These are phyloP conservation scores for Podosphaera fusca DNA, from an alignment of 2,329 filamentous ascomycete species.

Conservation along the genomic window DNA sequence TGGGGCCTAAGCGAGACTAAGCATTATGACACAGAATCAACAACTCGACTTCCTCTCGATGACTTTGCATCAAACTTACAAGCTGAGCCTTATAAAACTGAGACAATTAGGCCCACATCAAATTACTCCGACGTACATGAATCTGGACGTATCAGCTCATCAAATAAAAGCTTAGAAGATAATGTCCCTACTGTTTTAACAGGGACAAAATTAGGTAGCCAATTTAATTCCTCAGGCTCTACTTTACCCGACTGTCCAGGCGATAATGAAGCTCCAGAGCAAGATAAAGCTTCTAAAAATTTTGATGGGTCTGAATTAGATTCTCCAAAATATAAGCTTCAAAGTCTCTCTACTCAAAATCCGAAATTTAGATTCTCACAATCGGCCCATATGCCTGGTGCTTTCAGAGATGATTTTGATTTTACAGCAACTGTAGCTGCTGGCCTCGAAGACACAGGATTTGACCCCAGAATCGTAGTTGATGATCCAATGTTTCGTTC, in stretches of 20 bases:
- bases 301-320: too few species aligned
- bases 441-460: slow-evolving; percentile 43
- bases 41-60: slow-evolving; percentile 13
- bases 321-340: too few species aligned
- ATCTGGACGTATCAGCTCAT: slow-evolving; percentile 2
- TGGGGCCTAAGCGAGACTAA: slow-evolving; percentile 44
- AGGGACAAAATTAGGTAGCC: too few species aligned
- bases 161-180: slow-evolving; percentile 23
- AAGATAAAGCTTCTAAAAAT: too few species aligned
- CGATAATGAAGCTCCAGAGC: too few species aligned
- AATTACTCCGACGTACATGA: slow-evolving; percentile 15
- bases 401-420: slow-evolving; percentile 42
- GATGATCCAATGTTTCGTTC: slow-evolving; percentile 38
- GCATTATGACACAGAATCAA: slow-evolving; percentile 35
- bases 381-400: slow-evolving; percentile 33
- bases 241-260: too few species aligned
- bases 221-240: too few species aligned
- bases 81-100: slow-evolving; percentile 11
- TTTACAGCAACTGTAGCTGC: slow-evolving; percentile 49
- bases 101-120: too few species aligned
- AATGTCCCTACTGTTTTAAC: slow-evolving; percentile 26
- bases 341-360: too few species aligned
- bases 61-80: slow-evolving; percentile 11
- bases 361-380: slow-evolving; percentile 25
- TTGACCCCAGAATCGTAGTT: slow-evolving; percentile 47